Evolutionary conservation across 2,329 filamentous ascomycete genomes (phyloP).

Genomic region (Xylariaceae sp.): DNA sequence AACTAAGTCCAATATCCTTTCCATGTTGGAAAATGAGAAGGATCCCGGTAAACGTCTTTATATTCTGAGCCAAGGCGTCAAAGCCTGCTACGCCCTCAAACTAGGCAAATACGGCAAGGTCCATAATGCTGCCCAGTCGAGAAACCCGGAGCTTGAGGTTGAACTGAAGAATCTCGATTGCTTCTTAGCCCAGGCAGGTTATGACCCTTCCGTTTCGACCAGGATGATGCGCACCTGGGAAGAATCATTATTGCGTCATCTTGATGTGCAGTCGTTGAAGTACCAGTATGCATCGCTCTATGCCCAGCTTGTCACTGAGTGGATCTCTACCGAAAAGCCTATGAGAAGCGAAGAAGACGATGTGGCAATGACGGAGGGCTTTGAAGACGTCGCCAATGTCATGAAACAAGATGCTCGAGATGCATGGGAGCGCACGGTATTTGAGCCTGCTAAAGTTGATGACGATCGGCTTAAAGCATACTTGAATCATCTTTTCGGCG

Average conservation of each 20-base stretch:
- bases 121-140: conserved; percentile 31
- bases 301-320: conserved; percentile 51
- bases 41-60: conserved; percentile 37
- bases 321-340: conserved; percentile 41
- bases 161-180: conserved; percentile 44
- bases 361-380: conserved; percentile 39
- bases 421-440: conserved; percentile 50
- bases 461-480: conserved; percentile 42
- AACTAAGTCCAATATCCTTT: conserved; percentile 37
- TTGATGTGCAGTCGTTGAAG: conserved; percentile 46
- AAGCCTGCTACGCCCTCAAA: conserved; percentile 40
- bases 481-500: conserved; percentile 46
- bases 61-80: conserved; percentile 41
- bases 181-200: conserved; percentile 44
- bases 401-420: conserved; percentile 45
- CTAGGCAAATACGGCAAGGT: conserved; percentile 30
- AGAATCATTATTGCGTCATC: conserved; percentile 39
- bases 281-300: conserved; percentile 50
- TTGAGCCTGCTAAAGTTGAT: conserved; percentile 44
- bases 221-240: conserved; percentile 41
- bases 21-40: conserved; percentile 30
- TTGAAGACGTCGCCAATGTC: conserved; percentile 45
- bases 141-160: conserved; percentile 33
- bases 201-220: conserved; percentile 45
- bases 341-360: conserved; percentile 17